A percentile compares a stretch with the other conserved stretches of the same genome.
These are phyloP conservation scores for Phialocephala subalpina DNA, from an alignment of 2,329 filamentous ascomycete genomes.

Conservation along the genomic window DNA sequence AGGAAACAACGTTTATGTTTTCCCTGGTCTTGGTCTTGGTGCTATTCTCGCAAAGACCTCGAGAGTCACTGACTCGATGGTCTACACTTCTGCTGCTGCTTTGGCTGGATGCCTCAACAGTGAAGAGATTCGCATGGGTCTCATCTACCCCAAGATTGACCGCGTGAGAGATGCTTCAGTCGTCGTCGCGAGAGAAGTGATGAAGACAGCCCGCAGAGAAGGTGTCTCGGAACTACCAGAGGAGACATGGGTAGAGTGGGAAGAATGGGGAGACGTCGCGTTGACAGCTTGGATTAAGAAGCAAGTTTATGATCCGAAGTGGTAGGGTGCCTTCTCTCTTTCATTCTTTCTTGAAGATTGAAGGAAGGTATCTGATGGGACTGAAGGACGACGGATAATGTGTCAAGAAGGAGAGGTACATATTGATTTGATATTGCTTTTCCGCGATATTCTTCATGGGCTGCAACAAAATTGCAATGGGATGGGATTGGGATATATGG, in stretches of 20 bases:
- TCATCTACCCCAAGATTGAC: constrained; percentile 91
- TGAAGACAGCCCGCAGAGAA: constrained; percentile 87
- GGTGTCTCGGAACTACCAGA: constrained; percentile 76
- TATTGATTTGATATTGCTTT: neutral
- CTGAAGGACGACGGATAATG: constrained; percentile 4
- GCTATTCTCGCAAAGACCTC: constrained; percentile 91
- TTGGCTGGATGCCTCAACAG: constrained; percentile 80
- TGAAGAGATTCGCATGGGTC: constrained; percentile 82
- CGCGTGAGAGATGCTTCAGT: constrained; percentile 92
- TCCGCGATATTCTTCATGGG: neutral
- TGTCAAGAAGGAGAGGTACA: neutral
- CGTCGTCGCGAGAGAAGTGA: constrained; percentile 87
- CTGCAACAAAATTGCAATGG: constrained; percentile 2
- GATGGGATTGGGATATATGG: constrained; percentile 6
- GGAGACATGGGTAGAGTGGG: constrained; percentile 75
- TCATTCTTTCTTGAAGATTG: neutral
- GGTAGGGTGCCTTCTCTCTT: constrained; percentile 24
- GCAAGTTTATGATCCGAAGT: constrained; percentile 64
- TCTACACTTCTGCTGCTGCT: constrained; percentile 89
- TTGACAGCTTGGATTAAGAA: constrained; percentile 67
- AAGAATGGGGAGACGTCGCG: constrained; percentile 73
- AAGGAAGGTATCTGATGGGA: neutral
- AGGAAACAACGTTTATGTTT: constrained; percentile 91
- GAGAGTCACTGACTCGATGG: constrained; percentile 92
- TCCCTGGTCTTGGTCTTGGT: constrained; percentile 94